phyloP scores from a whole-genome alignment of 768 basidiomycete species.

The Suillus brevipes region DNA sequence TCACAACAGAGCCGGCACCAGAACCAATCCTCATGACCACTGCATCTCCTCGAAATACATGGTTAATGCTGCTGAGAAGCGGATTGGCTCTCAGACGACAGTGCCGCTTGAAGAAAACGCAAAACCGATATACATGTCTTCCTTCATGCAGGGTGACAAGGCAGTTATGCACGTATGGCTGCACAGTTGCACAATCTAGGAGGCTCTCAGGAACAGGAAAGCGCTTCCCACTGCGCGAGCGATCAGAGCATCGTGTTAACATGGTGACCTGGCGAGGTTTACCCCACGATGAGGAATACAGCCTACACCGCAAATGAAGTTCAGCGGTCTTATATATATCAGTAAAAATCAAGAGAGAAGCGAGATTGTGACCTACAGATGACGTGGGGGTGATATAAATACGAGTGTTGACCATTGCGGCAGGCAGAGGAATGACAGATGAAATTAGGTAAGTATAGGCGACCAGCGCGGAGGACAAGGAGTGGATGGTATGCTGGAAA shows the following conservation, averaged over 20 bases:
- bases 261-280: constrained; percentile 5
- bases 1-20: constrained; percentile 2
- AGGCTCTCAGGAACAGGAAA: constrained; percentile 13
- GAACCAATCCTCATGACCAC: constrained; percentile 9
- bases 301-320: constrained; percentile 5
- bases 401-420: not conserved
- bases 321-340: not conserved
- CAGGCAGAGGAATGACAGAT: not conserved
- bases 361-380: not conserved
- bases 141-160: constrained; percentile 9
- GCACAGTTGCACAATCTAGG: constrained; percentile 4
- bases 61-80: not conserved
- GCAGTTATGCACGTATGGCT: constrained; percentile 10
- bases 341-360: not conserved
- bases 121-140: not conserved
- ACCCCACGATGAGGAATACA: constrained; percentile 9
- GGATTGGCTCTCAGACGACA: constrained; percentile 3
- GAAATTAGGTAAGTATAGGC: not conserved
- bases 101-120: constrained; percentile 14
- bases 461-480: not conserved
- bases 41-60: constrained; percentile 1
- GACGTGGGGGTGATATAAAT: not conserved
- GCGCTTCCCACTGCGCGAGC: not conserved
- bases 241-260: not conserved
- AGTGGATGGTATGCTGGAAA: not conserved